Conservation (phyloP, 495 filamentous ascomycete genomes). For the Tuber brumale region DNA sequence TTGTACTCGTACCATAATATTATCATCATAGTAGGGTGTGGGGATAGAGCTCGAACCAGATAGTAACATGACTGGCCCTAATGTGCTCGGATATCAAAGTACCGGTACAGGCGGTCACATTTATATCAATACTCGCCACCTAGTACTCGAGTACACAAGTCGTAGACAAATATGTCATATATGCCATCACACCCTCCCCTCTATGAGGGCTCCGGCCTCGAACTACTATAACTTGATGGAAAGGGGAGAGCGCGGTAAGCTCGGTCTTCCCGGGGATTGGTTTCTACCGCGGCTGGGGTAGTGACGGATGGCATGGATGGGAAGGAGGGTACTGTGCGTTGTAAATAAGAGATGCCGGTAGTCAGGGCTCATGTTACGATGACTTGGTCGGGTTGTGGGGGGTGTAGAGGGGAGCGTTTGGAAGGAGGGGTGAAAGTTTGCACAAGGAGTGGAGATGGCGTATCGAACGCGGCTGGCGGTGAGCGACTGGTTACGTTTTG, state of each 20-base stretch:
- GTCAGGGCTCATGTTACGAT: background rate
- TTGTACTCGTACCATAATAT: background rate
- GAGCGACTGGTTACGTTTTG: background rate
- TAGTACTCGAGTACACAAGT: background rate
- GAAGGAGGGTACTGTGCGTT: background rate
- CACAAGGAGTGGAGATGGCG: background rate
- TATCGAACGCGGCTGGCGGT: background rate
- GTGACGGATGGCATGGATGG: background rate
- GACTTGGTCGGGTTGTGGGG: background rate
- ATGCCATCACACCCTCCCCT: background rate
- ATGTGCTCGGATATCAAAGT: background rate
- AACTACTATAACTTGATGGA: background rate
- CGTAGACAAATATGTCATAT: background rate
- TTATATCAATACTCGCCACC: background rate
- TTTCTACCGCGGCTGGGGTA: background rate
- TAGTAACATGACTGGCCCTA: background rate
- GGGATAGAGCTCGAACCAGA: background rate
- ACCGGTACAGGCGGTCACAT: background rate
- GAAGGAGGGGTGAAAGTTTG: background rate
- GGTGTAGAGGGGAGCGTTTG: background rate
- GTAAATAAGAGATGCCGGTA: background rate
- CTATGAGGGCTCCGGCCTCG: background rate
- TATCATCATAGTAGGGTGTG: background rate
- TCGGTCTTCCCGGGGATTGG: background rate
- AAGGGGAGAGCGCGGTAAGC: background rate